Conservation (phyloP, 2,329 filamentous ascomycete species). For the Talaromyces sp. region DNA sequence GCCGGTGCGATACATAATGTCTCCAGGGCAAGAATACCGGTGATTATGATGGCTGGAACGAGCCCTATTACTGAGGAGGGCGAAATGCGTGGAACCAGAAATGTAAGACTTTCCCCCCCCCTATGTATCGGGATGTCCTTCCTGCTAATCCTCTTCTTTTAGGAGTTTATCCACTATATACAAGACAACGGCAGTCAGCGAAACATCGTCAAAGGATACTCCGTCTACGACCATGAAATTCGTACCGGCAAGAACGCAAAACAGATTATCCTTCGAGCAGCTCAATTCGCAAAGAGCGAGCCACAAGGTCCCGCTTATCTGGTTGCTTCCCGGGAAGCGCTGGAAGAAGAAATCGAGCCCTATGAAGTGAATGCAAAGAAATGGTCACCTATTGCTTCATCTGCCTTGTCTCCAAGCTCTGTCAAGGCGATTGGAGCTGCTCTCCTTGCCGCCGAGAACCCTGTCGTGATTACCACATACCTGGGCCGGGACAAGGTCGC, state of each 20-base stretch:
- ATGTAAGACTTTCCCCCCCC: background rate
- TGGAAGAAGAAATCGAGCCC: background rate
- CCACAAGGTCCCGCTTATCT: background rate
- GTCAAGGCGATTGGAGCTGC: background rate
- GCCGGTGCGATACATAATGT: slow-evolving; percentile 1
- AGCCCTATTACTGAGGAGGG: background rate
- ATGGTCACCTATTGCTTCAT: background rate
- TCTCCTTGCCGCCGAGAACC: background rate
- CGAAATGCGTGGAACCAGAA: slow-evolving; percentile 2
- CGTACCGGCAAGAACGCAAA: background rate
- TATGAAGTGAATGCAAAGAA: background rate
- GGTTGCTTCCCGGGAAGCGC: background rate
- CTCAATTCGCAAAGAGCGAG: background rate
- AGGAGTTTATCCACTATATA: background rate
- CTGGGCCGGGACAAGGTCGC: background rate
- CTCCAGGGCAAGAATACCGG: background rate
- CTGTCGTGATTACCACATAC: background rate
- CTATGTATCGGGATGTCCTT: accelerated
- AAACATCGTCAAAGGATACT: background rate
- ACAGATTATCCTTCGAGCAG: background rate
- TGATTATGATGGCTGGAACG: slow-evolving; percentile 4
- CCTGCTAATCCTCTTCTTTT: background rate
- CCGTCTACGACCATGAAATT: background rate
- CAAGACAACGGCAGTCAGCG: background rate
- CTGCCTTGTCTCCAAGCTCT: background rate